Evolutionary conservation across 306 rosid genomes (phyloP).

Genomic region (Castanea mollissima): DNA sequence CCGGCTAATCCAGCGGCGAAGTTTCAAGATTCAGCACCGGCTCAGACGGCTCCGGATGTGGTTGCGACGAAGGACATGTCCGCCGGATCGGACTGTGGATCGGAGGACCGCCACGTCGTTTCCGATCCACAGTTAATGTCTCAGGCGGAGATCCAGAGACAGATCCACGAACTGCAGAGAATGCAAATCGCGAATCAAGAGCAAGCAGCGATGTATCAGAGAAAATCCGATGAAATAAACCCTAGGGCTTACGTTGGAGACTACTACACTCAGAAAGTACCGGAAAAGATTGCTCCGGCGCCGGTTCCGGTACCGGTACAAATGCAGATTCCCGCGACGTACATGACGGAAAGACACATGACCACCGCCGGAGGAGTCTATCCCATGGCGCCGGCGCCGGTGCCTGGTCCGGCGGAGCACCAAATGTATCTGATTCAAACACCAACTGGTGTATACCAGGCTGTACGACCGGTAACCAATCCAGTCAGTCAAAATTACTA

Average conservation of each 20-base stretch:
- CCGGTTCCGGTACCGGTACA: constrained; percentile 34
- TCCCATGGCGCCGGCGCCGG: constrained; percentile 23
- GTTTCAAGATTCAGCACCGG: constrained; percentile 26
- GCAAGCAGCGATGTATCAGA: constrained; percentile 28
- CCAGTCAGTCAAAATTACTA: constrained; percentile 56
- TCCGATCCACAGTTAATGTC: constrained; percentile 33
- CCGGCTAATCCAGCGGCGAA: constrained; percentile 30
- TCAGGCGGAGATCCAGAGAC: constrained; percentile 49
- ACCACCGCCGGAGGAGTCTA: constrained; percentile 34
- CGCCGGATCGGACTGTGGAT: constrained; percentile 39
- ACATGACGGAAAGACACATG: constrained; percentile 50
- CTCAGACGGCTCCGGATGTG: constrained; percentile 37
- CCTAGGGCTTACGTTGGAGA: constrained; percentile 38
- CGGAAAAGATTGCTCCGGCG: constrained; percentile 40
- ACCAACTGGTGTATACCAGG: constrained; percentile 57
- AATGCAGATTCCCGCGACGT: constrained; percentile 31
- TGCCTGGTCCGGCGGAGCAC: constrained; percentile 42
- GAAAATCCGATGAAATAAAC: constrained; percentile 46
- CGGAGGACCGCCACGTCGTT: constrained; percentile 47
- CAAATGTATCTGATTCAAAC: constrained; percentile 66
- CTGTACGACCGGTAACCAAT: constrained; percentile 48
- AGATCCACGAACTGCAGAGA: constrained; percentile 54
- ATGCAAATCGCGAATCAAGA: constrained; percentile 45
- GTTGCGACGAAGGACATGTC: constrained; percentile 33
- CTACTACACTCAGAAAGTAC: constrained; percentile 36